Evolutionary conservation across 257 asterid species (phyloP).

Genomic region (Capsicum baccatum): DNA sequence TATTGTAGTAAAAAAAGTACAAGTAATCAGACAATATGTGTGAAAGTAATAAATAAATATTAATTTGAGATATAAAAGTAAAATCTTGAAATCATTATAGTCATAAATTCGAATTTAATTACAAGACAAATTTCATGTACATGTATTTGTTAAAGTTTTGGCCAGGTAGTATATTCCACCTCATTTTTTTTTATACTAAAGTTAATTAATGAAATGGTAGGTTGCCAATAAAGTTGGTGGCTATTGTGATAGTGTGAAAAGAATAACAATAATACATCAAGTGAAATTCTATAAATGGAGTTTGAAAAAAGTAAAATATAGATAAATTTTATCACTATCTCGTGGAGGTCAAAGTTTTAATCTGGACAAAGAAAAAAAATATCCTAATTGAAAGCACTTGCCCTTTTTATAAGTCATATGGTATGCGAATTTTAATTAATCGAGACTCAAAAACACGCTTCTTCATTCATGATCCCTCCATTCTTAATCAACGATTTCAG

Average conservation of each 20-base stretch:
- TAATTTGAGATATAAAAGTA: neutral
- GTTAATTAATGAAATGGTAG: neutral
- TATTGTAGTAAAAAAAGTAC: neutral
- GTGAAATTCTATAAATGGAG: too few species aligned
- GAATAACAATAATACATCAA: neutral
- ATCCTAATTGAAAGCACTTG: rapidly evolving
- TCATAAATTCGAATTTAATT: neutral
- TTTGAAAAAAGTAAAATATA: too few species aligned
- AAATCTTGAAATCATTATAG: neutral
- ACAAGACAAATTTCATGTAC: neutral
- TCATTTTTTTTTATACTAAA: neutral
- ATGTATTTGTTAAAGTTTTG: conserved; percentile 9
- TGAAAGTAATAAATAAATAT: neutral
- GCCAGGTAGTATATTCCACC: neutral
- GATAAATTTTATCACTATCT: too few species aligned
- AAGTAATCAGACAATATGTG: neutral
- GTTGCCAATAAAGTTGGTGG: conserved; percentile 19
- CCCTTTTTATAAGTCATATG: neutral
- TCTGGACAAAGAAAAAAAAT: too few species aligned
- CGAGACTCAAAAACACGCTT: neutral
- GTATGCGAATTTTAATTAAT: neutral
- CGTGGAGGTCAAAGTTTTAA: too few species aligned
- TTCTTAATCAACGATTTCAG: too few species aligned
- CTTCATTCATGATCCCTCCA: too few species aligned
- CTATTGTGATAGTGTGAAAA: neutral